Evolutionary conservation across 352 stramenopile genomes (phyloP).

Genomic region (Pythium periplocum): DNA sequence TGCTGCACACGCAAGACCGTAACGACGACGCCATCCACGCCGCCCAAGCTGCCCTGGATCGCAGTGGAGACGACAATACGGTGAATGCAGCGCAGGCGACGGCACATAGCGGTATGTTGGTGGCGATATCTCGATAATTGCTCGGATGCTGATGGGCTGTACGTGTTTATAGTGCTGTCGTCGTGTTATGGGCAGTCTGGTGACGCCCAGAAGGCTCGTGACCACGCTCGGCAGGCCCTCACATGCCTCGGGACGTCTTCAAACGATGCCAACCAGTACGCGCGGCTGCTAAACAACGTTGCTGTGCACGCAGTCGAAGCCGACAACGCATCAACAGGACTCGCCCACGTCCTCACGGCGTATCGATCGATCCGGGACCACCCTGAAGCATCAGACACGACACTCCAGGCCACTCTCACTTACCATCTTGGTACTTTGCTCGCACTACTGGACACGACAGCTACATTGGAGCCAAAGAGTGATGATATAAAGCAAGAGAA

Average conservation of each 20-base stretch:
- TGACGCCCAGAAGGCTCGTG: background rate
- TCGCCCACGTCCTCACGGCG: conserved; percentile 28
- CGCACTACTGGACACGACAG: conserved; percentile 19
- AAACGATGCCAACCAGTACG: too few relatives aligned
- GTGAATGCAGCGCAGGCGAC: conserved; percentile 2
- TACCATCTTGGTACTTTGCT: conserved; percentile 40
- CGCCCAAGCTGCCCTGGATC: conserved; percentile 19
- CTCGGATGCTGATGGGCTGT: too few relatives aligned
- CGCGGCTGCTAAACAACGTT: conserved; percentile 23
- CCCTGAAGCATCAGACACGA: conserved; percentile 19
- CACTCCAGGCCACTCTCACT: conserved; percentile 30
- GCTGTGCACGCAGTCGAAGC: conserved; percentile 28
- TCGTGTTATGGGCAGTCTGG: background rate
- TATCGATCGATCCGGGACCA: conserved; percentile 18
- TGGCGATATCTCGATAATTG: background rate
- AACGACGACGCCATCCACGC: conserved; percentile 26
- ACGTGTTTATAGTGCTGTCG: background rate
- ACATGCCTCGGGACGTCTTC: too few relatives aligned
- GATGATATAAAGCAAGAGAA: too few relatives aligned
- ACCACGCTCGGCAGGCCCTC: background rate
- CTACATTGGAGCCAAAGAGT: background rate
- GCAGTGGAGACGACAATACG: conserved; percentile 10
- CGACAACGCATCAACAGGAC: conserved; percentile 18
- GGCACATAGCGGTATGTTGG: background rate
- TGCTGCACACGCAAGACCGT: conserved; percentile 32